Base-by-base conservation (phyloP, 2,329 filamentous ascomycete species). In the Diaporthe capsici region DNA sequence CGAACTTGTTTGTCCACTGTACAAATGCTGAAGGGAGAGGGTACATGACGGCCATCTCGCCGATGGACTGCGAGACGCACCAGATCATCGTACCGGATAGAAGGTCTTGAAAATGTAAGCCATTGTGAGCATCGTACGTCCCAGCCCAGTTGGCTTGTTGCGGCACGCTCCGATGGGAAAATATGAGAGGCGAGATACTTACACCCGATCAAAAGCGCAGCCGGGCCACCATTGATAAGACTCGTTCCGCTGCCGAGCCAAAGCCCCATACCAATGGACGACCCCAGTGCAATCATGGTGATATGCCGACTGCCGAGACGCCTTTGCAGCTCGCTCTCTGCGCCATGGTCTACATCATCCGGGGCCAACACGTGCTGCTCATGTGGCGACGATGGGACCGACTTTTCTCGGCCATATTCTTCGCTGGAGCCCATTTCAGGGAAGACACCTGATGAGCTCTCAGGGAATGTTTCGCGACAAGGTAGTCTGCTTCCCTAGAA, bases 221-320 rank as follows among this genome's bases (percentile, higher is more conserved):
- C 86, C 2, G 86, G 86, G 25, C 86, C 86, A 58, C 85, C 86
- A 39, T 80, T 81, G 13, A 79, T 80, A 3, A 87, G 81, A 1
- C 85, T 86, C 22, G 81, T 82, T 22, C 87, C 86, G 58, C 82
- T 84, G 20, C 86, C 86, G n/a, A 87, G 82, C 85, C 86, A 88
- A 15, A 88, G 77, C 28, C 86, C 86, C 82, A 86, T 86, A 7
- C 87, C 86, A 80, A 88, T 88, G 34, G 83, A 86, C 28, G 83
- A 84, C 58, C 84, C 84, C 47, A 86, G 82, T 25, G 88, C 88
- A 74, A 90, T 88, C 88, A 90, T 90, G 78, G 89, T 88, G 67
- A 90, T 84, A 78, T 89, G 88, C 22, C 88, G 84, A 15, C 85
- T 86, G 76, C 83, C 82, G 47, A 87, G 82, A 7, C 81, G 79